Evolutionary conservation across 2,329 filamentous ascomycete genomes (phyloP), one percentile per base, ranked within the genome.

Genomic region (Sclerotinia subarctica): DNA sequence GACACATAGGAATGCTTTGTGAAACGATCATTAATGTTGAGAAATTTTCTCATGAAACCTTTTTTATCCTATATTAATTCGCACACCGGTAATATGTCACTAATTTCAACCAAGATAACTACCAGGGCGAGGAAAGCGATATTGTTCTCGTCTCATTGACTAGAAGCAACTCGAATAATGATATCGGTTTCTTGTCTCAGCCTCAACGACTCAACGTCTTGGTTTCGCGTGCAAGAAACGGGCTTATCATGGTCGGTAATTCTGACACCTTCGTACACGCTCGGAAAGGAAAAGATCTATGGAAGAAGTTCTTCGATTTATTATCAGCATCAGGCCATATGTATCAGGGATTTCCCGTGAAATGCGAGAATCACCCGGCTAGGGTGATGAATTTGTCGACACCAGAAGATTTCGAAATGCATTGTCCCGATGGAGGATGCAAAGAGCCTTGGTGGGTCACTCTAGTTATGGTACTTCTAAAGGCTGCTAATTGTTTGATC

Each of bases 101-200:
- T 38, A 38, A 38, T 38, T 2, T 13, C 11, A 38, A 13, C 11
- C 38, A 38, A 38, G 90, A 93, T 70, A 93, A 93, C 70, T 94
- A 90, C 68, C 91, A 93, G 75, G 90, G 91, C 1, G 90, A 93
- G 73, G 90, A 94, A 71, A 88, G 86, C 49, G 86, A 93, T 1
- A 89, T 94, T 21, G 87, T 93, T 0, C 84, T 94, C 10, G 85
- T 81, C 0, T 90, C 88, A 0, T 76, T 93, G 15, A 91, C 89
- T 0, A 80, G 91, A 5, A 90, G 89, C 75, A 93, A 93, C 70
- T 68, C 73, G 0, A 74, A 74, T 0, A 84, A 85, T 0, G 87
- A 92, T 1, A 90, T 93, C 42, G 90, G 91, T 0, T 93, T 93
- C 75, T 87, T 93, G 81, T 75, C 80, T 0, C 81, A 88, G 0